These are phyloP conservation scores for Kurtzmaniella fragi DNA, from an alignment of 805 yeast genomes.

Conservation along the genomic window DNA sequence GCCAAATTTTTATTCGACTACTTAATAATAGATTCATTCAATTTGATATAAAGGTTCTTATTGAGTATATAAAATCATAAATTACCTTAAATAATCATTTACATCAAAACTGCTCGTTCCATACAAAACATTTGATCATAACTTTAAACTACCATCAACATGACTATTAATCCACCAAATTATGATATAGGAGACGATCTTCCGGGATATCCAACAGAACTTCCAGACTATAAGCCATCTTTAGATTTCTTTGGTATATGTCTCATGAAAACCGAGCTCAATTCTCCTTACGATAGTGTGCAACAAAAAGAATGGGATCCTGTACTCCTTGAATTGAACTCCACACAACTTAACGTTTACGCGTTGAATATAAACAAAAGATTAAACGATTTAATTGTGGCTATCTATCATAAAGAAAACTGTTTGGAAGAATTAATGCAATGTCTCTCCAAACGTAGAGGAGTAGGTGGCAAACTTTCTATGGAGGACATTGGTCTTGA, in stretches of 20 bases:
- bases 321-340: slow-evolving; percentile 33
- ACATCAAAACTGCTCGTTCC: too few relatives aligned
- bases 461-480: slow-evolving; percentile 1
- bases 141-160: too few relatives aligned
- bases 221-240: slow-evolving; percentile 23
- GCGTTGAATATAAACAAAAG: slow-evolving; percentile 18
- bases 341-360: slow-evolving; percentile 33
- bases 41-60: too few relatives aligned
- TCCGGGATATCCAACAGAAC: slow-evolving; percentile 16
- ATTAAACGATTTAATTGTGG: slow-evolving; percentile 18
- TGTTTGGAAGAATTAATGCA: slow-evolving; percentile 12
- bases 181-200: too few relatives aligned
- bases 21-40: too few relatives aligned
- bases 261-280: slow-evolving; percentile 30
- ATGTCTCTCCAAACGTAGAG: not conserved
- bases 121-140: too few relatives aligned
- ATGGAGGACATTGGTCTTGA: slow-evolving; percentile 16
- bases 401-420: slow-evolving; percentile 27
- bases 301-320: slow-evolving; percentile 27
- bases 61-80: too few relatives aligned
- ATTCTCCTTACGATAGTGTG: slow-evolving; percentile 31
- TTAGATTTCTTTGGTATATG: slow-evolving; percentile 28
- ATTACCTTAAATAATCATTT: too few relatives aligned
- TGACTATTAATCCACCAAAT: too few relatives aligned
- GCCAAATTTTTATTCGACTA: too few relatives aligned